Evolutionary conservation across 208 protist species (phyloP), one percentile per base, ranked within the genome.

Genomic region (Herpetomonas samuelpessoai): DNA sequence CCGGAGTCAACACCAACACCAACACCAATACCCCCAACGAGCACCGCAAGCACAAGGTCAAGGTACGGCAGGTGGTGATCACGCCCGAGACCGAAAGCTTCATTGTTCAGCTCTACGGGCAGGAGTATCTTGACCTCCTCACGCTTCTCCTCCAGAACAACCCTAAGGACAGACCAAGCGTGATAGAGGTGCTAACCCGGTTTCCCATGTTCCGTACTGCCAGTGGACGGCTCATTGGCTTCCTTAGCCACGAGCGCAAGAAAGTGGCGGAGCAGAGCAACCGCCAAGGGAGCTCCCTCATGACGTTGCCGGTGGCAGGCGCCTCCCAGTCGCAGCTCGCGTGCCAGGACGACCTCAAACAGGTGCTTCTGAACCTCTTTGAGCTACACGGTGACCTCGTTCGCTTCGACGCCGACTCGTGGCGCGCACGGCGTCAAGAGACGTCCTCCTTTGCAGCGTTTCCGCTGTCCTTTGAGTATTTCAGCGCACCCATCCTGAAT

Each of bases 121-220:
- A 48, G 44, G 44, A 48, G 19, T 48, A 48, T 19, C 18, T 48
- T 22, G 44, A 48, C 19, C 18, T 48, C 10, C 44, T 48, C 44
- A 22, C 19, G 44, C 18, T 19, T 3, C 44, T 48, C 4, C 44
- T 48, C 16, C 44, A 48, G 44, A 10, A 22, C 16, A 48, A 48
- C 10, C 10, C 44, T 4, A 10, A 22, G 16, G 19, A 48, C 4
- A 9, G 44, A 4, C 44, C 44, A 10, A 48, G 44, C 44, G 44
- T 19, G 10, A 24, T 48, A 19, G 44, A 48, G 4, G 44, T 48
- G 10, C 44, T 48, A 19, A 22, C 44, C 16, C 44, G 44, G 44
- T 48, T 48, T 19, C 44, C 44, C 44, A 22, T 48, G 9, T 48
- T 48, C 19, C 44, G 44, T 19, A 19, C 22, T 3, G 44, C 16